Evolutionary conservation across 352 stramenopile species (phyloP), one percentile per base, ranked within the genome.

Genomic region (Phytophthora rubi): DNA sequence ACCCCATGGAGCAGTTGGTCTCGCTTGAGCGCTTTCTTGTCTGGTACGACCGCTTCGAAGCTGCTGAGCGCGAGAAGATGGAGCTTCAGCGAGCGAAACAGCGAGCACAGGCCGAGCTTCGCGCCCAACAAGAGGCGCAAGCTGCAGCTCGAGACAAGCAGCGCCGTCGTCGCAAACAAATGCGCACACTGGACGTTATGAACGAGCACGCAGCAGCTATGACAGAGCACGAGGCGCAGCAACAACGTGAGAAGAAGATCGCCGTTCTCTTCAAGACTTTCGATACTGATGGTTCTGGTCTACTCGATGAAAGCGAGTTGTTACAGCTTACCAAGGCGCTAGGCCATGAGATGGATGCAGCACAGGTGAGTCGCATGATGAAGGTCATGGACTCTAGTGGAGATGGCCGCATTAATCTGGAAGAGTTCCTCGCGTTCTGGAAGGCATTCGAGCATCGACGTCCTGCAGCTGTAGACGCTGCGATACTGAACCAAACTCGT

Each of bases 401-500:
- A 33, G 84, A 92, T 58, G 68, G 73, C 8, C 73, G 73, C 1
- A 76, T 93, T 37, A 91, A 79, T 42, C 53, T 91, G 6, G 79
- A 83, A 58, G 86, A 93, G 59, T 90, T 93, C 59, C 54, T 86
- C 18, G 78, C 80, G 3, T 92, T 91, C 59, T 93, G 86, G 86
- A 86, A 72, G 39, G 72, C 81, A 15, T 92, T 89, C 28, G 73
- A 90, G 59, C 70, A 79, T 26, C 47, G 61, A 18, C 59, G 68
- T 13, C 55, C 71, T 8, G 49, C 59, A 15, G 30, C 51, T 10
- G 18, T 44, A 55, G 65, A 51, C 53, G 59, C 65, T 58, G 70
- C 58, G 6, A 47, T 18, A 3, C 52, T 75, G 26, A 63, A 65
- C 35, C 55, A 75, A 69, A 61, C 49, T 55, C 68, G 67, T 5